These are phyloP conservation scores for Eragrostis nindensis DNA, from an alignment of 176 grass and related monocot species.

Conservation along the genomic window DNA sequence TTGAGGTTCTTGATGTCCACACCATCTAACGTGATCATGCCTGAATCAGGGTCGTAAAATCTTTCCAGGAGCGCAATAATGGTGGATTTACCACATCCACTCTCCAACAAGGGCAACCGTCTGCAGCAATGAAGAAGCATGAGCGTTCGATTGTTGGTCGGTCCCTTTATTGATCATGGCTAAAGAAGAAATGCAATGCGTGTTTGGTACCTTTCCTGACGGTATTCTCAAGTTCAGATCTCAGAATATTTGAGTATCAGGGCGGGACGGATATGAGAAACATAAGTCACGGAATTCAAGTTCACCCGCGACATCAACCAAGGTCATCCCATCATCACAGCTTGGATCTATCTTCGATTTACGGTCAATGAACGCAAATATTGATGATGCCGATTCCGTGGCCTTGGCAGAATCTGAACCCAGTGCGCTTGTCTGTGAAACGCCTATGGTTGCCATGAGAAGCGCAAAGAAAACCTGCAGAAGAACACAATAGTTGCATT, in stretches of 20 bases:
- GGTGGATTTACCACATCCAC: slow-evolving; percentile 58
- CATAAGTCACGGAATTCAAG: slow-evolving; percentile 54
- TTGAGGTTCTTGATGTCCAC: slow-evolving; percentile 54
- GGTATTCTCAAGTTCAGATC: slow-evolving; percentile 55
- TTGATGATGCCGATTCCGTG: slow-evolving; percentile 47
- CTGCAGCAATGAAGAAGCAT: background rate
- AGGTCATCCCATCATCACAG: slow-evolving; percentile 32
- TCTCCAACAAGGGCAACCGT: slow-evolving; percentile 49
- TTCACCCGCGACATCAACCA: slow-evolving; percentile 49
- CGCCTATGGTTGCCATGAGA: slow-evolving; percentile 51
- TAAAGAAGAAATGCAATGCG: background rate
- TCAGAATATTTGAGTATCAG: slow-evolving; percentile 50
- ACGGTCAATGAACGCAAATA: slow-evolving; percentile 60
- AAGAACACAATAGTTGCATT: slow-evolving; percentile 21
- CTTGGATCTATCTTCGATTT: slow-evolving; percentile 50
- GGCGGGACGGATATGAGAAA: slow-evolving; percentile 62
- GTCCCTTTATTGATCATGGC: background rate
- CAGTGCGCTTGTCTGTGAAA: slow-evolving; percentile 52
- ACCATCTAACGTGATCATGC: slow-evolving; percentile 44
- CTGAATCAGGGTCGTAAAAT: slow-evolving; percentile 59
- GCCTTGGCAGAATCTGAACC: slow-evolving; percentile 54
- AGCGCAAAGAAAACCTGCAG: slow-evolving; percentile 53
- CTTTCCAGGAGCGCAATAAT: slow-evolving; percentile 52
- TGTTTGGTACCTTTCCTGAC: slow-evolving; percentile 45
- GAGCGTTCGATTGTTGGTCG: background rate